Percentiles rank a stretch among this genome's conserved stretches.
phyloP scores from a whole-genome alignment of 78 protist species.

The Dictyostelium capitatum region DNA sequence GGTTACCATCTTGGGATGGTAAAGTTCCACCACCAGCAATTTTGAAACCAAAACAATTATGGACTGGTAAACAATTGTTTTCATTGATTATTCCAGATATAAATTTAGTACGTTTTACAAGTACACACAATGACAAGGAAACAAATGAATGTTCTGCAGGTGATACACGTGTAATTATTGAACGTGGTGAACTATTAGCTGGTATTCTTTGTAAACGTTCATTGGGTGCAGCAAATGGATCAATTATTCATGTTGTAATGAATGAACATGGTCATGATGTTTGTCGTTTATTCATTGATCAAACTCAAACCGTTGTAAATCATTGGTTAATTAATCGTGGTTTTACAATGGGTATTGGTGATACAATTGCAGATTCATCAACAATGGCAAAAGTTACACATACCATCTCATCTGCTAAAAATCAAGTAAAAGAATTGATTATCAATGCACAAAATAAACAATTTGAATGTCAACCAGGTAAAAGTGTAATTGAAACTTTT shows the following conservation, averaged over 20 bases:
- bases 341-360: slow-evolving; percentile 97
- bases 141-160: slow-evolving; percentile 31
- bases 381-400: slow-evolving; percentile 87
- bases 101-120: slow-evolving; percentile 58
- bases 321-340: slow-evolving; percentile 96
- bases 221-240: slow-evolving; percentile 88
- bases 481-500: slow-evolving; percentile 95
- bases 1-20: slow-evolving; percentile 96
- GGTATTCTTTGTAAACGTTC: slow-evolving; percentile 95
- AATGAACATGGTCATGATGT: slow-evolving; percentile 95
- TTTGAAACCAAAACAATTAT: slow-evolving; percentile 97
- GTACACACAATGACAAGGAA: slow-evolving; percentile 75
- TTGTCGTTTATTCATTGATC: slow-evolving; percentile 88
- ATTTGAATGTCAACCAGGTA: slow-evolving; percentile 96
- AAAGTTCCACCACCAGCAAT: slow-evolving; percentile 98
- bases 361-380: slow-evolving; percentile 95
- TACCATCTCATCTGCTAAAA: slow-evolving; percentile 87
- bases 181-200: slow-evolving; percentile 90
- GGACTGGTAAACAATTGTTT: slow-evolving; percentile 99
- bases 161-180: slow-evolving; percentile 96
- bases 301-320: slow-evolving; percentile 93
- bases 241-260: slow-evolving; percentile 95
- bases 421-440: slow-evolving; percentile 86
- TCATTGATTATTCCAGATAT: slow-evolving; percentile 93
- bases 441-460: slow-evolving; percentile 82